Evolutionary conservation across 345 rosid species (phyloP).

Genomic region (Linum tenue): DNA sequence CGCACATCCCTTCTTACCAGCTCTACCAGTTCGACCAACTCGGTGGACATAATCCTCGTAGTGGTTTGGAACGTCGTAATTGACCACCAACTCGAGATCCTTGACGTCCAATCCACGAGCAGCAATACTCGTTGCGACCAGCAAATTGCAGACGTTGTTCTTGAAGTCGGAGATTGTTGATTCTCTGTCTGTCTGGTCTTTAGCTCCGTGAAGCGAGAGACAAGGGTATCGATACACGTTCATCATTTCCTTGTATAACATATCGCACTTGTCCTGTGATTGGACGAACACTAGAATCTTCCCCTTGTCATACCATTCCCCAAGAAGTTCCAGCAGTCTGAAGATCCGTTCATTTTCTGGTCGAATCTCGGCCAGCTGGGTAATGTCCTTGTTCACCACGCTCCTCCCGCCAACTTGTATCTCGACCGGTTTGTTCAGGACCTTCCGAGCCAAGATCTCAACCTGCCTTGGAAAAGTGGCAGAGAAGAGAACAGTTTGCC

Average conservation of each 20-base stretch:
- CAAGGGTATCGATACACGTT: constrained; percentile 72
- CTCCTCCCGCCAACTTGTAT: constrained; percentile 98
- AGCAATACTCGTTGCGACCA: too few species aligned
- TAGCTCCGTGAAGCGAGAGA: constrained; percentile 90
- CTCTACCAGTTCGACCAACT: constrained; percentile 96
- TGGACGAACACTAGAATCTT: constrained; percentile 80
- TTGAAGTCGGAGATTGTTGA: constrained; percentile 86
- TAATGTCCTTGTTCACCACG: constrained; percentile 88
- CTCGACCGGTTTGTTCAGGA: constrained; percentile 71
- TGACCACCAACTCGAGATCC: too few species aligned
- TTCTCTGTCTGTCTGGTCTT: constrained; percentile 93
- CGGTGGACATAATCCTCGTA: too few species aligned
- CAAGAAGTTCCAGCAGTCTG: constrained; percentile 78
- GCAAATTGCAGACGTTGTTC: constrained; percentile 76
- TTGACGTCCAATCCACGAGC: too few species aligned
- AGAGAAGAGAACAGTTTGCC: constrained; percentile 90
- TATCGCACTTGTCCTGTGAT: constrained; percentile 81
- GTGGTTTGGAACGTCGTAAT: too few species aligned
- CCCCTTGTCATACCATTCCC: constrained; percentile 96
- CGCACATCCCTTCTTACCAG: constrained; percentile 91
- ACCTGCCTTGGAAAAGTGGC: constrained; percentile 96
- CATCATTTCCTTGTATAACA: constrained; percentile 65
- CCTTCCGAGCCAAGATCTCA: constrained; percentile 83
- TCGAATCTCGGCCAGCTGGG: constrained; percentile 83
- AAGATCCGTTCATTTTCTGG: constrained; percentile 82